Conservation (phyloP, 1,284 basidiomycete genomes). For the Fistulinella cinereoalba region DNA sequence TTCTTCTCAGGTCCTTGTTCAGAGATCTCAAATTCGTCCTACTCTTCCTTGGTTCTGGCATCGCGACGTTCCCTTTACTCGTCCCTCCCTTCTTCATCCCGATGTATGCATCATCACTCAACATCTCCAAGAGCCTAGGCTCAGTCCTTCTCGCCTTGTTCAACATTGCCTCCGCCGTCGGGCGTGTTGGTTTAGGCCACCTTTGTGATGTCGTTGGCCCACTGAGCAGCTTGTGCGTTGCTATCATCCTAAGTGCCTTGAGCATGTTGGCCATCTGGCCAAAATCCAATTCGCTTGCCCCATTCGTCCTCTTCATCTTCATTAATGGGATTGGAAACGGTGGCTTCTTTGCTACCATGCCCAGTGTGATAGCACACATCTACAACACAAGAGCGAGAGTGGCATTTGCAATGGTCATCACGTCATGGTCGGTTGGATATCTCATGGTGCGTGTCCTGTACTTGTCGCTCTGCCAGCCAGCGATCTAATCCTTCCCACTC, state of each 20-base stretch:
- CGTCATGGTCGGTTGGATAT: constrained; percentile 33
- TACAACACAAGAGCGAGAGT: constrained; percentile 30
- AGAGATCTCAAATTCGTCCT: constrained; percentile 33
- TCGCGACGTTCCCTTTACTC: constrained; percentile 37
- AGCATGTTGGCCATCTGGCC: constrained; percentile 37
- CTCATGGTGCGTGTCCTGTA: no score
- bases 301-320: constrained; percentile 31
- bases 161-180: constrained; percentile 35
- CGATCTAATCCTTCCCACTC: no score
- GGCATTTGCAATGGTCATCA: constrained; percentile 34
- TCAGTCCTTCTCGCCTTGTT: constrained; percentile 33
- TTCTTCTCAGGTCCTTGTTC: constrained; percentile 30
- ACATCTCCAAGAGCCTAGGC: constrained; percentile 24
- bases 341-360: constrained; percentile 36
- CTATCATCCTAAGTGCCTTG: constrained; percentile 27
- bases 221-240: constrained; percentile 25
- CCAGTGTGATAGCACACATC: constrained; percentile 31
- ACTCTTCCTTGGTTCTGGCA: constrained; percentile 32
- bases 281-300: constrained; percentile 29
- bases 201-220: constrained; percentile 34
- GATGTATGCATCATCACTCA: constrained; percentile 33
- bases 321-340: constrained; percentile 33
- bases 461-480: no score
- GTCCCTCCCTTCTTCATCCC: constrained; percentile 40
- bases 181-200: constrained; percentile 30